Conservation (phyloP, 2,329 filamentous ascomycete species). For the Ampelomyces quisqualis region DNA sequence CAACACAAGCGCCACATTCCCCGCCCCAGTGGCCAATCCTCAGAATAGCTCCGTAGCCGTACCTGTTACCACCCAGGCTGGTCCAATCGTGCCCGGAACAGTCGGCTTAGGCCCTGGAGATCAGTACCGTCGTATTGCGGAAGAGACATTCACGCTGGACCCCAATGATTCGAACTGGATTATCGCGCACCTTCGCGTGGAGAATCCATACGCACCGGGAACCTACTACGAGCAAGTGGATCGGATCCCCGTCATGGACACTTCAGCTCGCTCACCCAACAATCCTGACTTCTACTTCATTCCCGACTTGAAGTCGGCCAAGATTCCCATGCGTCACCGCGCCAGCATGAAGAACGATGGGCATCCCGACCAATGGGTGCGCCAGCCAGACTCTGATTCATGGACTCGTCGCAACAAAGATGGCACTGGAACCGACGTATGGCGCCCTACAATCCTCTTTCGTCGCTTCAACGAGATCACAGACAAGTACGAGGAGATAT, state of each 20-base stretch:
- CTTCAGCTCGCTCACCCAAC: neutral
- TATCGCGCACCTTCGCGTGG: too few species aligned
- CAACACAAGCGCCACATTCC: too few species aligned
- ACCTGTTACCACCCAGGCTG: too few species aligned
- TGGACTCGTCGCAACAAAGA: constrained; percentile 4
- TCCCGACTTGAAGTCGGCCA: constrained; percentile 9
- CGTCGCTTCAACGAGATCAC: constrained; percentile 8
- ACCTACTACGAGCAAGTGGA: constrained; percentile 3
- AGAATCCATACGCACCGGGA: too few species aligned
- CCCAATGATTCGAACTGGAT: too few species aligned
- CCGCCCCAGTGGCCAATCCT: too few species aligned
- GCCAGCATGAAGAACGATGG: neutral
- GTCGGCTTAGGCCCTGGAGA: too few species aligned
- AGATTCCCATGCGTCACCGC: neutral
- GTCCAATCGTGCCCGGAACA: too few species aligned
- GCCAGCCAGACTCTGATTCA: neutral
- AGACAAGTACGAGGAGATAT: constrained; percentile 6
- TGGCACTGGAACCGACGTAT: constrained; percentile 1
- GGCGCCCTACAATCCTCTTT: constrained; percentile 9
- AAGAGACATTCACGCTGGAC: too few species aligned
- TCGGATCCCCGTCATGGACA: neutral
- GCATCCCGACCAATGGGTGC: neutral
- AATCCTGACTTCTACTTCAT: constrained; percentile 1
- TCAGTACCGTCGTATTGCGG: too few species aligned
- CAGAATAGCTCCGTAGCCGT: too few species aligned